Evolutionary conservation across 345 rosid genomes (phyloP).

Genomic region (Citrus unshiu): DNA sequence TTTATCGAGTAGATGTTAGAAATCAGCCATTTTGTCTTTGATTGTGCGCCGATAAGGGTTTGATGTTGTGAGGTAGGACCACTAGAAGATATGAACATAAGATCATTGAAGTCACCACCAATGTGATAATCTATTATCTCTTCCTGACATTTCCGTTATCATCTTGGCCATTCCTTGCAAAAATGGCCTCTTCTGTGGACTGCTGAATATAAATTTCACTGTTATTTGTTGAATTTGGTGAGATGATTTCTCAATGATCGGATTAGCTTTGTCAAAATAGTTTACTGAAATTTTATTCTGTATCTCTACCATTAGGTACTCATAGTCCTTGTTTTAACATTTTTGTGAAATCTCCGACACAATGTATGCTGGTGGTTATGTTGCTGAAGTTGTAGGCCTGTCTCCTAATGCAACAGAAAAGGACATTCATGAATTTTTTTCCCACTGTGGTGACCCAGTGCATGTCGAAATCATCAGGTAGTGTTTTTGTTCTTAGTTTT

Average conservation of each 20-base stretch:
- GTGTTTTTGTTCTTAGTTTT: background rate
- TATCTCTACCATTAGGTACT: conserved; percentile 12
- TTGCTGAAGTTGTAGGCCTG: conserved; percentile 70
- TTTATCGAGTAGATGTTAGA: background rate
- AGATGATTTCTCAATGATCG: conserved; percentile 5
- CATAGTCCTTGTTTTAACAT: background rate
- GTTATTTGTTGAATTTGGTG: conserved; percentile 17
- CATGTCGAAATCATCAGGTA: conserved; percentile 74
- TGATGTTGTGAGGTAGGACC: conserved; percentile 18
- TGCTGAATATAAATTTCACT: conserved; percentile 1
- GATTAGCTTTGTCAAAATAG: background rate
- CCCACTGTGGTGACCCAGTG: conserved; percentile 67
- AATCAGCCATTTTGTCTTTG: conserved; percentile 7
- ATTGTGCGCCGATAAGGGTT: background rate
- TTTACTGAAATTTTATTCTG: conserved; percentile 10
- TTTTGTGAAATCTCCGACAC: conserved; percentile 4
- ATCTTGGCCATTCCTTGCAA: conserved; percentile 14
- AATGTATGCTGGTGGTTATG: conserved; percentile 76
- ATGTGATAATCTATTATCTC: conserved; percentile 26
- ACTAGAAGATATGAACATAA: conserved; percentile 13
- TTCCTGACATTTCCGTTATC: conserved; percentile 20
- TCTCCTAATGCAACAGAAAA: conserved; percentile 69
- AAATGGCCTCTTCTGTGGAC: conserved; percentile 11
- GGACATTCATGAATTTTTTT: conserved; percentile 65
- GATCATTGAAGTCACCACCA: conserved; percentile 10